phyloP scores from a whole-genome alignment of 768 basidiomycete species.

The Sporobolomyces phaffii region DNA sequence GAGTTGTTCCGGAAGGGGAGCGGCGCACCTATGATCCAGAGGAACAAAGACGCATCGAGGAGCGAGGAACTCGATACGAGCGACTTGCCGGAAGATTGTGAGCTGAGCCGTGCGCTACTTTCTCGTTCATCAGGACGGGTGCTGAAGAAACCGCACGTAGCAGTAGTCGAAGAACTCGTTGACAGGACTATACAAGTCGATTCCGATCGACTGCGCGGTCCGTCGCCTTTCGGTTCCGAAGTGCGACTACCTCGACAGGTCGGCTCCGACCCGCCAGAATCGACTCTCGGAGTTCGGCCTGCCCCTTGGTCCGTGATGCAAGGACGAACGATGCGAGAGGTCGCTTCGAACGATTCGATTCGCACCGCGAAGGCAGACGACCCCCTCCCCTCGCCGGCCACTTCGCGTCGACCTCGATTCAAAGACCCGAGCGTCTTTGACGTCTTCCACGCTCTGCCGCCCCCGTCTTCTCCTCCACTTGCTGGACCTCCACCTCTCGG shows the following conservation, averaged over 20 bases:
- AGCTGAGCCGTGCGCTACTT: neutral
- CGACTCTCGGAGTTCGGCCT: neutral
- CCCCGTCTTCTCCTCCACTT: neutral
- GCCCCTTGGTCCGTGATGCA: neutral
- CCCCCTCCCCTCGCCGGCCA: neutral
- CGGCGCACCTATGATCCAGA: neutral
- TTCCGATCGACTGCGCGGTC: too few relatives aligned
- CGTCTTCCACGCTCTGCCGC: constrained; percentile 28
- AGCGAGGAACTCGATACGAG: neutral
- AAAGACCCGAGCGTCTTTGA: constrained; percentile 40
- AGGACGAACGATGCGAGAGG: constrained; percentile 26
- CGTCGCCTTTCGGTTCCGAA: constrained; percentile 7
- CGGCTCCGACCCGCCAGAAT: neutral
- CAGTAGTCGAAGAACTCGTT: constrained; percentile 30
- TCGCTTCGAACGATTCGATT: constrained; percentile 33
- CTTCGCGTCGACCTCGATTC: constrained; percentile 1
- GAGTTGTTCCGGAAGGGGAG: neutral
- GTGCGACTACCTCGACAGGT: constrained; percentile 1
- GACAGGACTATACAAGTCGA: neutral
- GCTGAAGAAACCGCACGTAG: neutral
- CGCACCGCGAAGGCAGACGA: constrained; percentile 29
- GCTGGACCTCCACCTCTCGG: neutral
- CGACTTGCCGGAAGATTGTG: constrained; percentile 32
- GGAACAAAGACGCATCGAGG: neutral
- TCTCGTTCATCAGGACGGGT: neutral